These are phyloP conservation scores for barley (Hordeum vulgare) DNA, from an alignment of 176 grass and related monocot species.

Conservation along the genomic window MorexV3_pseudomolecules_assembly NC_058523.1:556361143-556361642, in stretches of 20 bases:
- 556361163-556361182: background rate
- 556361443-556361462: conserved; percentile 33
- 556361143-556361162: background rate
- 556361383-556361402: background rate
- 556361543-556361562: background rate
- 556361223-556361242: background rate
- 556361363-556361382: background rate
- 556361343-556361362: background rate
- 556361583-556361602: background rate
- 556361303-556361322: background rate
- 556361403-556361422: background rate
- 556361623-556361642: conserved; percentile 29
- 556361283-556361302: background rate
- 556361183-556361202: background rate
- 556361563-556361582: background rate
- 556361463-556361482: background rate
- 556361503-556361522: background rate
- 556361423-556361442: background rate
- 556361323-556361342: background rate
- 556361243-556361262: background rate
- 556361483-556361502: background rate
- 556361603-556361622: background rate
- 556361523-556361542: accelerated
- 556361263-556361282: background rate
- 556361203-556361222: background rate